These are phyloP conservation scores for Calamus simplicifolius DNA, from an alignment of 176 grass and related monocot genomes.

Conservation along the genomic window DNA sequence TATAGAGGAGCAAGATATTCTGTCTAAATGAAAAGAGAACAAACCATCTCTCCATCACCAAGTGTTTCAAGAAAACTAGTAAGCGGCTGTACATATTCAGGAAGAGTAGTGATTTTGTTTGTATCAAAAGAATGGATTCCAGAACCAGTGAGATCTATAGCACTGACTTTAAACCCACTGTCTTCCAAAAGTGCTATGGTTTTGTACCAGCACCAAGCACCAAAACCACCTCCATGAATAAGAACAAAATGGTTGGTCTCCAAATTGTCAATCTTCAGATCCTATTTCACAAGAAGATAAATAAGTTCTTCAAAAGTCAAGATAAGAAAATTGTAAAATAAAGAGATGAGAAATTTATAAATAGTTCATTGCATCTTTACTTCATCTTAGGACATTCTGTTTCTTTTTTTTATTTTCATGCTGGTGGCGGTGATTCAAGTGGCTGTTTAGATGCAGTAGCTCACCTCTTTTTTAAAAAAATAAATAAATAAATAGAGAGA, in stretches of 20 bases:
- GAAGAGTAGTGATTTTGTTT: conserved; percentile 65
- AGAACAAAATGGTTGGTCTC: conserved; percentile 84
- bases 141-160: conserved; percentile 82
- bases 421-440: not conserved
- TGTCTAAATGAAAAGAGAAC: not conserved
- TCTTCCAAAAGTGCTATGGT: conserved; percentile 85
- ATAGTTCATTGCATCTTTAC: conserved; percentile 9
- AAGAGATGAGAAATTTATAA: conserved; percentile 3
- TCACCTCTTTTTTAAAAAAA: too few relatives aligned
- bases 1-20: not conserved
- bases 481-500: too few relatives aligned
- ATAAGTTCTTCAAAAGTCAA: not conserved
- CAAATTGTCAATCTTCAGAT: conserved; percentile 56
- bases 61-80: conserved; percentile 65
- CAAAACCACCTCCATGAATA: conserved; percentile 93
- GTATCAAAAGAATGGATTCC: conserved; percentile 80
- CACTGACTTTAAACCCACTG: conserved; percentile 82
- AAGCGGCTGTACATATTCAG: conserved; percentile 76
- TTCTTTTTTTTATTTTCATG: not conserved
- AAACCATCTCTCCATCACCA: conserved; percentile 67
- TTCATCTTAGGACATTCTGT: not conserved
- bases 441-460: too few relatives aligned
- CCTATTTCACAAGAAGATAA: conserved; percentile 36
- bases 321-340: not conserved
- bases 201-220: conserved; percentile 99